Base-by-base conservation (phyloP, 371 early-diverging fungal species). In the Nematocida minor region DNA sequence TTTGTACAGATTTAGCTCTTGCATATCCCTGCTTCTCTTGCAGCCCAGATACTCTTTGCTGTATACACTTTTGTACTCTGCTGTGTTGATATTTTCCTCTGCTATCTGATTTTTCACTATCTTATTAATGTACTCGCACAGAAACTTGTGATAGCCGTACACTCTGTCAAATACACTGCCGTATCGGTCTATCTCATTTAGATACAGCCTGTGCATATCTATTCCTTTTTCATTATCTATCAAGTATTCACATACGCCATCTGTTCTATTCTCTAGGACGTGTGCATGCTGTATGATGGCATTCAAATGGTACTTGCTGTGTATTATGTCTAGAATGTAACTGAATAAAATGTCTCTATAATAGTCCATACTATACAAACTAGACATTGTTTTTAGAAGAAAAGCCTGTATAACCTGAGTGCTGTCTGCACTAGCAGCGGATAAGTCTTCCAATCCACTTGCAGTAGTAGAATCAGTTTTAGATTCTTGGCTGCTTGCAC, bases 61-160 rank as follows among this genome's bases (percentile, higher is more conserved):
- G 51, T 49, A 66, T 11, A 51, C 27, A 51, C 51, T 51, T 18
- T 16, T 27, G 25, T 46, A 44, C 4, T 53, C 11, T 31, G 27
- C 11, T 31, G 18, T 32, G 16, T 7, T 7, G 14, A 46, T 2
- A 20, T 6, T 9, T 6, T n/a, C 25, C 1, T 42, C 42, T n/a
- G 25, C 14, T 20, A 9, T 6, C 0, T 14, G 14, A 32, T 60
- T 16, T 7, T 4, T n/a, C 16, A 40, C 18, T 38, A 7, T 62
- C 16, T 46, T 40, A 48, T 46, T 60, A 20, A 51, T 47, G 48
- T 64, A 71, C 67, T 46, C 42, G 3, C 31, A 46, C 0, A 63
- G 44, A 62, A 74, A 74, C 63, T 49, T 22, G 22, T 46, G 29
- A 53, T 74, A 74, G 27, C 25, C 41, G 46, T 66, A 74, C 22